phyloP scores from a whole-genome alignment of 2,329 filamentous ascomycete species.

The Chaetomium sp. region DNA sequence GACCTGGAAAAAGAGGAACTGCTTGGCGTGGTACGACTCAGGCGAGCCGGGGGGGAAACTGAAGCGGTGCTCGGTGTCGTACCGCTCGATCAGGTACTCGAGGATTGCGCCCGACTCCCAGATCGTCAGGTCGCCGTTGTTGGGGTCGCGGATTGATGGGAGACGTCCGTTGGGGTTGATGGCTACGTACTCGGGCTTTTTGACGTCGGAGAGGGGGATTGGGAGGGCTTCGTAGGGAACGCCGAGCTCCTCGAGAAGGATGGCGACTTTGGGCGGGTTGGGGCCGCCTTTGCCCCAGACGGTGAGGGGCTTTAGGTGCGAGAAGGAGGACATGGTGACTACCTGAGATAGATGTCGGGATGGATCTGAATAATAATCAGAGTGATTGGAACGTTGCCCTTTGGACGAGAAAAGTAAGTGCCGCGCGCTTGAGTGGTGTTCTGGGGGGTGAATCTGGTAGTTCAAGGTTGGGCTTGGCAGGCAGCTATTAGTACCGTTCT shows the following conservation, averaged over 20 bases:
- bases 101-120: slow-evolving; percentile 47
- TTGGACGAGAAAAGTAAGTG: too few species aligned
- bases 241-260: slow-evolving; percentile 27
- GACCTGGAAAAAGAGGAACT: slow-evolving; percentile 40
- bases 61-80: slow-evolving; percentile 38
- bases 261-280: slow-evolving; percentile 19
- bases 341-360: too few species aligned
- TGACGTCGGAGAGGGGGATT: slow-evolving; percentile 26
- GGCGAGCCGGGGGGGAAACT: slow-evolving; percentile 31
- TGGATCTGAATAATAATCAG: too few species aligned
- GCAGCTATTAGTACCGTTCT: too few species aligned
- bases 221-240: slow-evolving; percentile 25
- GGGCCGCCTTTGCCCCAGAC: slow-evolving; percentile 20
- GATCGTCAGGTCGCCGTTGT: slow-evolving; percentile 36
- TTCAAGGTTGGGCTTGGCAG: too few species aligned
- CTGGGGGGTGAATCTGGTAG: too few species aligned
- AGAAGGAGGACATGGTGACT: slow-evolving; percentile 8
- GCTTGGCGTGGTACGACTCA: slow-evolving; percentile 32
- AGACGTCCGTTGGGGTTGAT: slow-evolving; percentile 34
- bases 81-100: slow-evolving; percentile 39
- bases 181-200: slow-evolving; percentile 26
- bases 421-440: too few species aligned
- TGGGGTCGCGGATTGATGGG: slow-evolving; percentile 31
- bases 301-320: slow-evolving; percentile 27
- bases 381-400: too few species aligned